Conservation (phyloP, 108 stramenopile genomes). For the Hondaea fermentalgiana region DNA sequence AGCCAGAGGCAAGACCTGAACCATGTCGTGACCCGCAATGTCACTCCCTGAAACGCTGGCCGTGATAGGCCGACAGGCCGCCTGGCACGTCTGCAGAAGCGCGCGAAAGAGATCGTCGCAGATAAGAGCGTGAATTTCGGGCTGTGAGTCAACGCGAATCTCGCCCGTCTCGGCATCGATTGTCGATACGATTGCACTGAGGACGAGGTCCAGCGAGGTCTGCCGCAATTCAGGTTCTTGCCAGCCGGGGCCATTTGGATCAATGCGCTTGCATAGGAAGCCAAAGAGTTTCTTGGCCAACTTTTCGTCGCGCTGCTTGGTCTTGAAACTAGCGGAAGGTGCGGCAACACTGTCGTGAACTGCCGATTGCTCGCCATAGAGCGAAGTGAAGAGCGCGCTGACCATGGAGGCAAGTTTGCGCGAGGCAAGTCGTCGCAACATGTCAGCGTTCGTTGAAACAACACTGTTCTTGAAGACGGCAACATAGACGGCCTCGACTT, state of each 20-base stretch:
- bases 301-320: neutral
- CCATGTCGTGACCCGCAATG: neutral
- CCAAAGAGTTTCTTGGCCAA: neutral
- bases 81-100: neutral
- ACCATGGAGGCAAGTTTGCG: neutral
- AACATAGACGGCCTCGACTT: neutral
- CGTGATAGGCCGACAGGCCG: neutral
- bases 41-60: neutral
- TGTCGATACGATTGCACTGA: neutral
- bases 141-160: neutral
- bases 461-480: neutral
- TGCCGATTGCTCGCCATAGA: neutral
- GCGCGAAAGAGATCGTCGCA: conserved; percentile 6
- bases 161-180: neutral
- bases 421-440: neutral
- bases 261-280: neutral
- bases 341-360: neutral
- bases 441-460: neutral
- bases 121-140: neutral
- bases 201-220: neutral
- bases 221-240: neutral
- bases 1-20: neutral
- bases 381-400: neutral
- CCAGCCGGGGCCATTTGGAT: neutral
- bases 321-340: neutral